phyloP scores from a whole-genome alignment of 2,329 filamentous ascomycete species.

The Epichloe coenophiala region DNA sequence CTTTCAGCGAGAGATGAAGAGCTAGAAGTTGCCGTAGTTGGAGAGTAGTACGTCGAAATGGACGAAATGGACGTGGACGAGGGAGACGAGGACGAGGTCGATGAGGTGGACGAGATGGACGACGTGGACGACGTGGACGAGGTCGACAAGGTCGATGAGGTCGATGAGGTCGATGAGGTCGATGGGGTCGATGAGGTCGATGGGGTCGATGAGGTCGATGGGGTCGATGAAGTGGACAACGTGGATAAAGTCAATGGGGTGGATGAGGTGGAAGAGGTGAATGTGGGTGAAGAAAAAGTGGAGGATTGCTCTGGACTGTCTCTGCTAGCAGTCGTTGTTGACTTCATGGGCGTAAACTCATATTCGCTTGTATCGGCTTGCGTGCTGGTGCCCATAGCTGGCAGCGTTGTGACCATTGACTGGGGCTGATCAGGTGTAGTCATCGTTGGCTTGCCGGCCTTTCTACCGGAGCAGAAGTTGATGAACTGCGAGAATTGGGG shows the following conservation, averaged over 20 bases:
- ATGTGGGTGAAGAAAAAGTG: neutral
- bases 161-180: neutral
- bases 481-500: conserved; percentile 30
- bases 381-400: conserved; percentile 12
- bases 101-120: accelerated
- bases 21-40: too few relatives aligned
- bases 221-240: neutral
- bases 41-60: neutral
- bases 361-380: conserved; percentile 13
- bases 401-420: conserved; percentile 11
- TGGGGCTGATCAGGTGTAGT: conserved; percentile 10
- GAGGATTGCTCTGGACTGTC: neutral
- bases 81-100: neutral
- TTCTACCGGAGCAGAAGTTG: conserved; percentile 27
- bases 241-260: neutral
- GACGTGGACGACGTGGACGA: neutral
- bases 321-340: neutral
- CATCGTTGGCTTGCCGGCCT: conserved; percentile 8
- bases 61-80: neutral
- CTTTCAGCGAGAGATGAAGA: neutral
- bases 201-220: accelerated
- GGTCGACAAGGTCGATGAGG: accelerated
- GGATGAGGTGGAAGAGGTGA: neutral
- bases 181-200: too few relatives aligned
- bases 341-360: conserved; percentile 9